phyloP scores from a whole-genome alignment of 1,139 yeast genomes.

The Sporopachydermia cereana region DNA sequence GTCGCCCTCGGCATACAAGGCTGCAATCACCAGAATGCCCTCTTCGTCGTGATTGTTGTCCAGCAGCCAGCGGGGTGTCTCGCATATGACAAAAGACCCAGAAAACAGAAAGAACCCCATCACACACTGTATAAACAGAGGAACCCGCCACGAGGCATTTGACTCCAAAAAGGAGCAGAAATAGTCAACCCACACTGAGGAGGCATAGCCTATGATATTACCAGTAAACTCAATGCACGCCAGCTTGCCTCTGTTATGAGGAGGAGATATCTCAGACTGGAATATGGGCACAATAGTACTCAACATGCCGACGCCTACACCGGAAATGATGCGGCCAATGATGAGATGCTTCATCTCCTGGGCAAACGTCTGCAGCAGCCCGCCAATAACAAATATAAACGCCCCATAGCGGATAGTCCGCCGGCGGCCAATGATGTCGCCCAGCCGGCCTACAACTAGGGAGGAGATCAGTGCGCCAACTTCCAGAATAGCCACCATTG shows the following conservation, averaged over 20 bases:
- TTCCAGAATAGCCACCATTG: slow-evolving; percentile 76
- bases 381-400: slow-evolving; percentile 70
- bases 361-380: slow-evolving; percentile 56
- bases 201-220: slow-evolving; percentile 74
- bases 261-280: slow-evolving; percentile 85
- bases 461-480: slow-evolving; percentile 80
- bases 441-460: slow-evolving; percentile 60
- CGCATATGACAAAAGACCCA: slow-evolving; percentile 73
- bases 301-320: slow-evolving; percentile 80
- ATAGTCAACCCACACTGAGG: slow-evolving; percentile 88
- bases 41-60: slow-evolving; percentile 85
- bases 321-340: slow-evolving; percentile 68
- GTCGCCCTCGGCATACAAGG: slow-evolving; percentile 59
- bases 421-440: slow-evolving; percentile 74
- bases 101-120: slow-evolving; percentile 58
- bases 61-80: slow-evolving; percentile 82
- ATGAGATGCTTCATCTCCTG: slow-evolving; percentile 40
- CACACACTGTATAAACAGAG: slow-evolving; percentile 63
- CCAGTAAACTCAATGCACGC: slow-evolving; percentile 93
- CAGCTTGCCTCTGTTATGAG: slow-evolving; percentile 76
- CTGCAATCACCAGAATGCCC: slow-evolving; percentile 75
- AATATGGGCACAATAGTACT: slow-evolving; percentile 95
- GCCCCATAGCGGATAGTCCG: slow-evolving; percentile 77
- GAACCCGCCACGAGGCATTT: slow-evolving; percentile 65
- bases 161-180: slow-evolving; percentile 50